Conservation (phyloP, 2,329 filamentous ascomycete genomes). For the Penicillium occitanis region DNA sequence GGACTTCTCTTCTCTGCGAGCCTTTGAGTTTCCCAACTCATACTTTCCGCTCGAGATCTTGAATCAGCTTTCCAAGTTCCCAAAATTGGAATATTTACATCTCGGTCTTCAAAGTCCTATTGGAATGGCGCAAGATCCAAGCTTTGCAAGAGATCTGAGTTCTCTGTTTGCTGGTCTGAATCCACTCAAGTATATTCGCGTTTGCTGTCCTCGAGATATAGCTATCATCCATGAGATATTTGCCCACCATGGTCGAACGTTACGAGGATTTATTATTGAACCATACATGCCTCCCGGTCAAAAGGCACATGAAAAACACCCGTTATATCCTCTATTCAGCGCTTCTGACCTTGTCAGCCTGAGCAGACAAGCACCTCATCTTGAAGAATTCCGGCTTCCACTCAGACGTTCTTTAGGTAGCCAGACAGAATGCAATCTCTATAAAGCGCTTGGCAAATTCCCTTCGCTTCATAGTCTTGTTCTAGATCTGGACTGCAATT, state of each 20-base stretch:
- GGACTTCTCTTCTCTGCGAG: slow-evolving; percentile 10
- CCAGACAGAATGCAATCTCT: slow-evolving; percentile 22
- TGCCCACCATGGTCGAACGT: neutral
- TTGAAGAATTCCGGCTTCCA: slow-evolving; percentile 21
- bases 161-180: slow-evolving; percentile 1
- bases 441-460: slow-evolving; percentile 21
- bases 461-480: slow-evolving; percentile 20
- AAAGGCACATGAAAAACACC: neutral
- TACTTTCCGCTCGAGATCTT: neutral
- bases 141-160: neutral
- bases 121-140: neutral
- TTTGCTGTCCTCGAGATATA: slow-evolving; percentile 10
- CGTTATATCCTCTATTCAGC: slow-evolving; percentile 3
- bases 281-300: neutral
- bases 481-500: slow-evolving; percentile 9
- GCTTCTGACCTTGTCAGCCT: slow-evolving; percentile 13
- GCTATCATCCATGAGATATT: slow-evolving; percentile 9
- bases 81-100: slow-evolving; percentile 13
- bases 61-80: neutral
- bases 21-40: neutral
- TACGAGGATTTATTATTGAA: slow-evolving; percentile 9
- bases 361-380: slow-evolving; percentile 10
- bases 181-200: slow-evolving; percentile 12
- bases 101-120: neutral
- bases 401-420: slow-evolving; percentile 19